Conservation (phyloP, 2,329 filamentous ascomycete genomes). For the Penicillium sp. region DNA sequence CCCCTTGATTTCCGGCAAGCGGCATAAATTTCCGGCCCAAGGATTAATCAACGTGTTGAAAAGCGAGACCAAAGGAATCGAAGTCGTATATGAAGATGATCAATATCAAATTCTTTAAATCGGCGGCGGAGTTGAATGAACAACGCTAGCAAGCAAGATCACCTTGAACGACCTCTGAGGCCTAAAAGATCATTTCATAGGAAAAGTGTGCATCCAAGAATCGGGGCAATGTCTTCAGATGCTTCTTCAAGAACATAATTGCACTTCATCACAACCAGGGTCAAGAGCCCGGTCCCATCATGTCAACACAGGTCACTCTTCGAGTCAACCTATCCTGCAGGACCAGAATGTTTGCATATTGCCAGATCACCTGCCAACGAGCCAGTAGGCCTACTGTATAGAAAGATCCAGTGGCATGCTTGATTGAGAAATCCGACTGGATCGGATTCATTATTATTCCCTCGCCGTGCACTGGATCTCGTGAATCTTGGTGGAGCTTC, state of each 20-base stretch:
- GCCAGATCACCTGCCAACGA: not conserved
- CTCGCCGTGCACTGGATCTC: not conserved
- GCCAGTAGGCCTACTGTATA: not conserved
- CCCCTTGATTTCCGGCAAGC: not conserved
- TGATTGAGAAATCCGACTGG: not conserved
- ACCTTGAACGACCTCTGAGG: not conserved
- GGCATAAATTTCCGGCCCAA: not conserved
- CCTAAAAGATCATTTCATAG: not conserved
- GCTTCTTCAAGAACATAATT: not conserved
- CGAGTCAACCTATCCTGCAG: not conserved
- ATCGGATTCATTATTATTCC: not conserved
- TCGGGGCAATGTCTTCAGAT: not conserved
- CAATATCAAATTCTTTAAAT: not conserved
- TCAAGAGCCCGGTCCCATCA: not conserved
- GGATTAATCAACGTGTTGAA: not conserved
- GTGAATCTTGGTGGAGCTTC: not conserved
- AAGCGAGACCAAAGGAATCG: not conserved
- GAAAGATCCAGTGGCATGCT: not conserved
- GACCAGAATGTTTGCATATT: not conserved
- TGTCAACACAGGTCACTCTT: not conserved
- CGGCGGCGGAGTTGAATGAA: not conserved
- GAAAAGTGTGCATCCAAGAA: not conserved
- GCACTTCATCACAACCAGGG: not conserved
- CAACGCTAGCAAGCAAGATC: not conserved
- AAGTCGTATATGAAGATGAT: not conserved